Conservation (phyloP, 2,329 filamentous ascomycete species). For the Colletotrichum sp. region DNA sequence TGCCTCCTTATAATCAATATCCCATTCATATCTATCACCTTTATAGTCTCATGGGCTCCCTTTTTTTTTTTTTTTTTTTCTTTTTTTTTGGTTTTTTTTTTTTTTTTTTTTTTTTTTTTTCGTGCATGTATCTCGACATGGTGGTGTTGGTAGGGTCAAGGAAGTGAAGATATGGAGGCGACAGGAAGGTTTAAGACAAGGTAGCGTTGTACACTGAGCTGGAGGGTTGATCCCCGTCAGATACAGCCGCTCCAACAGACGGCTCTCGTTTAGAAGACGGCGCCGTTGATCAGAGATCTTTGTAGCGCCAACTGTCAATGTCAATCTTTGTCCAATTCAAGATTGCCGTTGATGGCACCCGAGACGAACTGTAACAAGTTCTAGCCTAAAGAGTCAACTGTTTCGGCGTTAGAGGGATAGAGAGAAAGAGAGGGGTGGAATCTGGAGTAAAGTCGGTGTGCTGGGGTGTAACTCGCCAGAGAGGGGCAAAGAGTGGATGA, state of each 20-base stretch:
- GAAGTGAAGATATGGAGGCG: neutral
- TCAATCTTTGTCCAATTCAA: neutral
- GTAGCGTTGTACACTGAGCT: neutral
- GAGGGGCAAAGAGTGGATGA: neutral
- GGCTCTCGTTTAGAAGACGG: neutral
- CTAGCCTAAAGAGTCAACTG: neutral
- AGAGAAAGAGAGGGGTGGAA: neutral
- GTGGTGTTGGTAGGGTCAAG: neutral
- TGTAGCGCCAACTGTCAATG: neutral
- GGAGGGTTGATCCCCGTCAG: neutral
- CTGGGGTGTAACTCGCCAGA: neutral
- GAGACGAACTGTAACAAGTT: neutral
- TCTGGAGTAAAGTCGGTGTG: conserved; percentile 1
- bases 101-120: neutral
- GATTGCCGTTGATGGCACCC: neutral
- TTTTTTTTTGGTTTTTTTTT: too few species aligned
- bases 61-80: too few species aligned
- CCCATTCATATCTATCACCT: too few species aligned
- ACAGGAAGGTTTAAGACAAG: neutral
- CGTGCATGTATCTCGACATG: neutral
- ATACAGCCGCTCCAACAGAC: conserved; percentile 12
- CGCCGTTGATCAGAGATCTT: neutral
- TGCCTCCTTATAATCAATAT: too few species aligned
- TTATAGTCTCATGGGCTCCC: too few species aligned
- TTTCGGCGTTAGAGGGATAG: neutral